Base-by-base conservation (phyloP, 192 early-diverging fungal species). In the Gamsiella multidivaricata region DNA sequence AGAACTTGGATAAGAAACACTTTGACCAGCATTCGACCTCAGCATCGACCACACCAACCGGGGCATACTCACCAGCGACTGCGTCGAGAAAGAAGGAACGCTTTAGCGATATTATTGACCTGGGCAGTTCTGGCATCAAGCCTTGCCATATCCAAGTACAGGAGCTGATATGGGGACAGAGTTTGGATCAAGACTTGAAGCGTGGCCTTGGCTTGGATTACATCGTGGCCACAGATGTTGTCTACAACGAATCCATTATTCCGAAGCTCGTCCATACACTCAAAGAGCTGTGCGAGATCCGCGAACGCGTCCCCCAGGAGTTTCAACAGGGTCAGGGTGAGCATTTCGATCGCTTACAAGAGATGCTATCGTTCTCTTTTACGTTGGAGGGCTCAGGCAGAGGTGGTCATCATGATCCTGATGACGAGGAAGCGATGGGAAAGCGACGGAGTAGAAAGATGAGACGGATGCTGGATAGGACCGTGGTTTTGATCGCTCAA, bases 161-260 rank as follows among this genome's bases (percentile, higher is more conserved):
- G 17, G 81, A 83, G 26, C 65, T 83, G 12, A 39, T 70, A 12
- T 83, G 81, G 81, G 75, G 70, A 54, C 63, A 75, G 53, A 72
- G 75, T 46, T 49, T 83, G 33, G 82, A 80, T 29, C 69, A 71
- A 42, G 79, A 83, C 18, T 25, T 75, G 7, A 55, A 69, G 5
- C 63, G 57, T 18, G 53, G 65, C 1, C 33, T 69, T 14, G 59
- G 70, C 2, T 53, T 80, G 25, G 79, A 83, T 43, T 80, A 34
- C 52, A 54, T 84, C 5, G 52, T 84, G 7, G 80, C 80, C 10
- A 79, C 80, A 12, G 83, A 84, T 67, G 81, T 81, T 34, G 76
- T 84, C 2, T 84, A 84, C 47, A 82, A 81, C 39, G 83, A 84
- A 51, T 70, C 70, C 7, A 50, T 84, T 5, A 63, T 81, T 23